Evolutionary conservation across 2,329 filamentous ascomycete genomes (phyloP), one percentile per base, ranked within the genome.

Genomic region (Westerdykella aurantiaca): DNA sequence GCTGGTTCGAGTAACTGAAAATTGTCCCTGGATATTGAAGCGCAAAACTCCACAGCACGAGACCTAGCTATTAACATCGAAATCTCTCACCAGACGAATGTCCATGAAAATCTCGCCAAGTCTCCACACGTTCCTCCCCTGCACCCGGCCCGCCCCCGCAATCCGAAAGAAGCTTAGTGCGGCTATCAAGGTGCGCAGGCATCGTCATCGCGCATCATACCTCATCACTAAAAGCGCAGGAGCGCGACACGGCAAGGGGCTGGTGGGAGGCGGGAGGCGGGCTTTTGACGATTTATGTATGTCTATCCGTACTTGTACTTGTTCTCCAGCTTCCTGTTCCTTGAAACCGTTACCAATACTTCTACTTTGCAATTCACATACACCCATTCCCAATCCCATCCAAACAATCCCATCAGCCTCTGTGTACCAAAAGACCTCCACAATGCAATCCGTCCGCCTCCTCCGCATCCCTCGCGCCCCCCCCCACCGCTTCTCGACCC

Each of bases 381-480:
- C 6, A 9, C 12, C 18, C 18, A 21, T 21, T 21, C 18, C 18
- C 18, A 21, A 21, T 21, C 18, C 18, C 4, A 29, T n/a, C 38
- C 11, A 17, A 21, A 40, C 29, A 37, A 40, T 14, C 41, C 39
- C 23, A n/a, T n/a, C n/a, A n/a, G n/a, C n/a, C n/a, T n/a, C n/a
- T n/a, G n/a, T n/a, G n/a, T n/a, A n/a, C n/a, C n/a, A n/a, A n/a
- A n/a, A 21, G 18, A 4, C 18, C 18, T 21, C 55, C 13, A 29
- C 50, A 1, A 53, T 55, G 37, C 59, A 58, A 12, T 39, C 52
- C n/a, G 51, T 57, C 31, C 53, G 52, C 23, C 42, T 52, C 16
- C 57, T 72, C 18, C 22, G 44, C 21, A 34, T 47, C 21, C 55
- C 60, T 39, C 71, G 66, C 51, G 43, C 54, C 12, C 53, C 63